Conservation (phyloP, 176 grass and related monocot genomes). For the sorghum (Sorghum bicolor) region DNA sequence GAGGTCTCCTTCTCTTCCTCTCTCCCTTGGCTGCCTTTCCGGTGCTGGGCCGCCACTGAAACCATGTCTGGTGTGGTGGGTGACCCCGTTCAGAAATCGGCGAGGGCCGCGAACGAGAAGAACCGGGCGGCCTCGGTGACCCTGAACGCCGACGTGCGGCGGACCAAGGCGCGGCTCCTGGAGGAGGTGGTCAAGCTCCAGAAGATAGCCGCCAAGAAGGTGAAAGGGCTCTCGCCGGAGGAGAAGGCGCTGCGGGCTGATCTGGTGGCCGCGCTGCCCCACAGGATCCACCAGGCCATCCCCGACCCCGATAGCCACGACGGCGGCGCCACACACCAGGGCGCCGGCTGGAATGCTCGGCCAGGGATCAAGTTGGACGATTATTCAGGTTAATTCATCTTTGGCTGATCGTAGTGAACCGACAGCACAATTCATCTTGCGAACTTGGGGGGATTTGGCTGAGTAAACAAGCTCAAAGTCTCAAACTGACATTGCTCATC, state of each 20-base stretch:
- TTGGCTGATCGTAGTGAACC: too few species aligned
- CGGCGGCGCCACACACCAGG: constrained; percentile 27
- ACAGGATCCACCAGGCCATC: constrained; percentile 73
- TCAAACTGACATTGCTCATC: not conserved
- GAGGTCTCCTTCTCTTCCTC: constrained; percentile 25
- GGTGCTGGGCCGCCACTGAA: not conserved
- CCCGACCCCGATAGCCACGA: constrained; percentile 49
- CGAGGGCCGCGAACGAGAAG: constrained; percentile 54
- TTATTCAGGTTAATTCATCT: constrained; percentile 43
- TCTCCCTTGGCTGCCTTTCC: not conserved
- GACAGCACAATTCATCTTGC: not conserved
- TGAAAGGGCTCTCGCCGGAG: constrained; percentile 69
- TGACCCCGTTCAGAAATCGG: constrained; percentile 54
- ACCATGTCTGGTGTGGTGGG: not conserved
- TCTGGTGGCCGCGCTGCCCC: constrained; percentile 58
- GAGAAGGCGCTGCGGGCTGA: constrained; percentile 50
- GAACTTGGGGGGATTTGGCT: not conserved
- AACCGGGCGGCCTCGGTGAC: constrained; percentile 58
- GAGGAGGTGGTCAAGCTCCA: constrained; percentile 80
- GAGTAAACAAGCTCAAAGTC: not conserved
- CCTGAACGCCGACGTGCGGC: constrained; percentile 70
- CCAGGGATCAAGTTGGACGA: constrained; percentile 67
- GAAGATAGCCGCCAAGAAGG: constrained; percentile 71
- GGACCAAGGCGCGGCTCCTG: constrained; percentile 55
- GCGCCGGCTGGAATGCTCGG: constrained; percentile 43